These are phyloP conservation scores for Mycena chlorophos DNA, from an alignment of 768 basidiomycete genomes.

Conservation along the genomic window DNA sequence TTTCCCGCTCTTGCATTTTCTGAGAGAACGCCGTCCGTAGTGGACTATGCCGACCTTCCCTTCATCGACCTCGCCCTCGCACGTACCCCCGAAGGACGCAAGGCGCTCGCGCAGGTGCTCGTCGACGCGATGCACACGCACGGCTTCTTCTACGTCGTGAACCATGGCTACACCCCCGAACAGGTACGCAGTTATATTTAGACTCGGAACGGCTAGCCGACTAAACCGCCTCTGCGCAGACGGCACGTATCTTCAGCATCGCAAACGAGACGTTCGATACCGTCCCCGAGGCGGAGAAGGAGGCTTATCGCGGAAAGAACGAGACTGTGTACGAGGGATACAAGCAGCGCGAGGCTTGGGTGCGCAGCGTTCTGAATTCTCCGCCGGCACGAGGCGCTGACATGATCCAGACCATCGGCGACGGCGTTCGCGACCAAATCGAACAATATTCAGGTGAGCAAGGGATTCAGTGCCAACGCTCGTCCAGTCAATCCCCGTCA, in stretches of 20 bases:
- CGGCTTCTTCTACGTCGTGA: slow-evolving; percentile 51
- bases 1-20: background rate
- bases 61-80: slow-evolving; percentile 39
- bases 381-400: background rate
- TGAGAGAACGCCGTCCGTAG: slow-evolving; percentile 19
- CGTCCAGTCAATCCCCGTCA: slow-evolving; percentile 20
- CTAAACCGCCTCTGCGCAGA: slow-evolving; percentile 28
- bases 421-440: slow-evolving; percentile 45
- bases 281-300: slow-evolving; percentile 44
- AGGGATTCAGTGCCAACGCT: background rate
- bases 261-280: slow-evolving; percentile 45
- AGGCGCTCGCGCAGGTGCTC: slow-evolving; percentile 32
- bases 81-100: slow-evolving; percentile 29
- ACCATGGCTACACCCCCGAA: slow-evolving; percentile 46
- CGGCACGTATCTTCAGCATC: slow-evolving; percentile 48
- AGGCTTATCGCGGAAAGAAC: slow-evolving; percentile 38
- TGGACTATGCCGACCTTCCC: slow-evolving; percentile 43
- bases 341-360: slow-evolving; percentile 53
- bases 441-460: slow-evolving; percentile 35
- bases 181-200: slow-evolving; percentile 33
- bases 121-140: slow-evolving; percentile 32
- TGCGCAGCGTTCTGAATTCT: slow-evolving; percentile 10
- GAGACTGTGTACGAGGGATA: slow-evolving; percentile 54
- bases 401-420: slow-evolving; percentile 36
- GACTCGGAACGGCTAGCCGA: background rate